These are phyloP conservation scores for Volutella citrinella DNA, from an alignment of 2,329 filamentous ascomycete genomes.

Conservation along the genomic window DNA sequence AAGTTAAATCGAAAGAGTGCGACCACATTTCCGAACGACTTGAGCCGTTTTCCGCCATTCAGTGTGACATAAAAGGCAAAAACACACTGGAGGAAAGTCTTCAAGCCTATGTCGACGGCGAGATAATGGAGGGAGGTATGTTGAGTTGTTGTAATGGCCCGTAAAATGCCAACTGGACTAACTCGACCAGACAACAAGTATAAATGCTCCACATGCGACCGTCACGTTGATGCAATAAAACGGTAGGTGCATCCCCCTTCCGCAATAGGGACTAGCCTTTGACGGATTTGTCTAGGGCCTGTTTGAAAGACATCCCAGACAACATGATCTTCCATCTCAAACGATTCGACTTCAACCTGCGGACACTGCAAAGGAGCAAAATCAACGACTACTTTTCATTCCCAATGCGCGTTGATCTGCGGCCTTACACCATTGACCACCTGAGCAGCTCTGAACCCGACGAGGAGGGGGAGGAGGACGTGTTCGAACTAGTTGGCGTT, in stretches of 20 bases:
- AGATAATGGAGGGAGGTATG: slow-evolving; percentile 86
- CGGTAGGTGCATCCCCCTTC: slow-evolving; percentile 45
- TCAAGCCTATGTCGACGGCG: slow-evolving; percentile 91
- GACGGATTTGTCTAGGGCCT: too few species aligned
- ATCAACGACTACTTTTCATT: slow-evolving; percentile 96
- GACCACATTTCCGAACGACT: slow-evolving; percentile 86
- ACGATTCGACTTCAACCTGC: slow-evolving; percentile 77
- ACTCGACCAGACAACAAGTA: slow-evolving; percentile 84
- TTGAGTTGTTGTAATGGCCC: slow-evolving; percentile 2
- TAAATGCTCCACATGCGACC: slow-evolving; percentile 87
- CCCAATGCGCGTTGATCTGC: slow-evolving; percentile 78
- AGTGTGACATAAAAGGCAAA: slow-evolving; percentile 96
- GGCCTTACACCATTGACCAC: slow-evolving; percentile 83
- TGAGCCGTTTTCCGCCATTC: slow-evolving; percentile 90
- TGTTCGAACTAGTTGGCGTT: slow-evolving; percentile 92
- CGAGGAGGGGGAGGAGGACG: slow-evolving; percentile 65
- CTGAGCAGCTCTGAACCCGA: slow-evolving; percentile 61
- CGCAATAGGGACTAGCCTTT: not conserved
- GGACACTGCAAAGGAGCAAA: slow-evolving; percentile 78
- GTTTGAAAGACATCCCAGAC: slow-evolving; percentile 87
- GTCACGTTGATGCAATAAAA: slow-evolving; percentile 90
- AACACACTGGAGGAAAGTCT: slow-evolving; percentile 79
- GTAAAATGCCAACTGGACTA: slow-evolving; percentile 7
- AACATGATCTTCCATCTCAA: slow-evolving; percentile 95
- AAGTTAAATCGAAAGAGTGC: slow-evolving; percentile 94